Evolutionary conservation across 306 rosid species (phyloP).

Genomic region (Malus asiatica): DNA sequence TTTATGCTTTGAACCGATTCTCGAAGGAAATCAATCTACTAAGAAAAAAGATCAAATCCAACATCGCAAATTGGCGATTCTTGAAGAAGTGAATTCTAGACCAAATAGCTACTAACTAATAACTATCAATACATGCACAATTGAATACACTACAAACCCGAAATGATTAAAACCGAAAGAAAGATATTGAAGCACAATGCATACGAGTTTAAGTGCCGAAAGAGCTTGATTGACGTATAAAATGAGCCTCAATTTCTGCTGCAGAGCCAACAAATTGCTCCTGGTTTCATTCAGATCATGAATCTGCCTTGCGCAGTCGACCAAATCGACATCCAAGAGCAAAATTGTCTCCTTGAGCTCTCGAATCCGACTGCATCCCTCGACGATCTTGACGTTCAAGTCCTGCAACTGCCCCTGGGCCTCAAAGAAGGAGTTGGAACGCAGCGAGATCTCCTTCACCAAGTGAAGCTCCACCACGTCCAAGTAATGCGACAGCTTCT

Average conservation of each 20-base stretch:
- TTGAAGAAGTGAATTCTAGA: background rate
- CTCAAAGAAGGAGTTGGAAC: constrained; percentile 96
- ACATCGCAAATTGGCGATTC: background rate
- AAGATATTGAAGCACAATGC: background rate
- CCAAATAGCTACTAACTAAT: background rate
- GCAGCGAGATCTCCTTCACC: constrained; percentile 91
- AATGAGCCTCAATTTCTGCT: constrained; percentile 81
- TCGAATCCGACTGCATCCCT: constrained; percentile 67
- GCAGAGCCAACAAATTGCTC: constrained; percentile 69
- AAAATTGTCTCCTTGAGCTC: constrained; percentile 75
- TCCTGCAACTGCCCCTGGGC: constrained; percentile 94
- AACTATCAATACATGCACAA: too few species aligned
- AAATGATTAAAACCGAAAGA: background rate
- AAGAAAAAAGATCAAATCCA: background rate
- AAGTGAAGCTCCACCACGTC: constrained; percentile 94
- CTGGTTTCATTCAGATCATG: constrained; percentile 71
- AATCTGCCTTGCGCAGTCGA: constrained; percentile 76
- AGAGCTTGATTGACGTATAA: constrained; percentile 90
- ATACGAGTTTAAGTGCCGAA: constrained; percentile 92
- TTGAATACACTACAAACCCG: background rate
- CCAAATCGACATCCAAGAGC: constrained; percentile 83
- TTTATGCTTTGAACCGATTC: background rate
- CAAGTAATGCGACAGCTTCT: constrained; percentile 88
- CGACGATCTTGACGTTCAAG: constrained; percentile 73
- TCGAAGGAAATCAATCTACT: background rate